These are phyloP conservation scores for Exophiala spinifera DNA, from an alignment of 2,329 filamentous ascomycete genomes.

Conservation along the genomic window DNA sequence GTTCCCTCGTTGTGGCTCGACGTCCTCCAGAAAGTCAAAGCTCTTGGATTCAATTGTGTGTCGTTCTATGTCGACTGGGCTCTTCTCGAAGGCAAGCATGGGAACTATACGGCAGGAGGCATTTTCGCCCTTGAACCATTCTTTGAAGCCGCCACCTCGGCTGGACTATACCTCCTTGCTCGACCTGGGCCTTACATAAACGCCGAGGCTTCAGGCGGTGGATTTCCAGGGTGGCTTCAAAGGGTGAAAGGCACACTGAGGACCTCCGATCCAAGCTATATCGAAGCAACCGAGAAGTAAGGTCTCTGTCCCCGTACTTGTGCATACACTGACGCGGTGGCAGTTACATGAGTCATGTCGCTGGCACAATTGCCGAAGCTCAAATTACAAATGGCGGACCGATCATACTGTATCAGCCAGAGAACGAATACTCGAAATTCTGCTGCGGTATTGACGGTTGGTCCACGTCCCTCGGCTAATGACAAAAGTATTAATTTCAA, in stretches of 20 bases:
- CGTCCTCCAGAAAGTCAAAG: conserved; percentile 78
- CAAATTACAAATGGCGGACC: conserved; percentile 83
- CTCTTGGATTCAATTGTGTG: conserved; percentile 73
- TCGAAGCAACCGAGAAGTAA: conserved; percentile 65
- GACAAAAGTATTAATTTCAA: no score
- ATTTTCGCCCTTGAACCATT: conserved; percentile 71
- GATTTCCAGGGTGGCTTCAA: conserved; percentile 77
- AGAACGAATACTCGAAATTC: conserved; percentile 69
- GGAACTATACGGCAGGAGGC: conserved; percentile 66
- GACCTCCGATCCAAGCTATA: conserved; percentile 59
- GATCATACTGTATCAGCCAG: conserved; percentile 66
- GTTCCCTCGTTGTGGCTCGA: conserved; percentile 65
- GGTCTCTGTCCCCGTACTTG: conserved; percentile 38
- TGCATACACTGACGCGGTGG: background rate
- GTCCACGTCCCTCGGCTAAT: no score
- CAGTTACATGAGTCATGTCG: conserved; percentile 44
- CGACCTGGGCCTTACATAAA: conserved; percentile 74
- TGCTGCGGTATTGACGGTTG: conserved; percentile 10
- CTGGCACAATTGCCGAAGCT: conserved; percentile 64
- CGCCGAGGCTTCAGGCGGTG: conserved; percentile 71
- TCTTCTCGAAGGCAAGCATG: conserved; percentile 69
- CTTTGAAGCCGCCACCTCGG: conserved; percentile 69
- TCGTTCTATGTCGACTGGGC: conserved; percentile 81
- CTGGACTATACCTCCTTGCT: conserved; percentile 74
- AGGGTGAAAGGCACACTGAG: conserved; percentile 63